phyloP scores from a whole-genome alignment of 345 rosid genomes.

The Erucastrum elatum region DNA sequence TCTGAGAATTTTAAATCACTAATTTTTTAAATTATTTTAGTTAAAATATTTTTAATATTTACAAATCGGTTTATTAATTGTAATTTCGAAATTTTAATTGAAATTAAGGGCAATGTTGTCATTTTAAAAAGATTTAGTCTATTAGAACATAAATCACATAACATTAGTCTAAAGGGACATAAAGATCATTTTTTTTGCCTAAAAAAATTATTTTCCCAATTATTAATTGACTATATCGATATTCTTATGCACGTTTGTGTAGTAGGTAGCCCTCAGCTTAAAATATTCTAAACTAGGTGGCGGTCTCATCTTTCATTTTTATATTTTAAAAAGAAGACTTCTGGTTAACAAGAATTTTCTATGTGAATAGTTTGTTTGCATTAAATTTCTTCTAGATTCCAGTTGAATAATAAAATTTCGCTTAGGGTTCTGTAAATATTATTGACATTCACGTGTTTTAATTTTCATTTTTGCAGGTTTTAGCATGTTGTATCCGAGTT shows the following conservation, averaged over 20 bases:
- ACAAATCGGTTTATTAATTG: too few relatives aligned
- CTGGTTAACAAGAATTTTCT: background rate
- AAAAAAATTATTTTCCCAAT: too few relatives aligned
- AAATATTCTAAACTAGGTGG: background rate
- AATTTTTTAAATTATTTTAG: too few relatives aligned
- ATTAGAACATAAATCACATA: too few relatives aligned
- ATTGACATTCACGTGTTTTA: background rate
- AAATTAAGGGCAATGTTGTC: too few relatives aligned
- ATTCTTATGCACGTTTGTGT: background rate
- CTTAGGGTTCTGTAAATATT: background rate
- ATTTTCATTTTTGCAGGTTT: background rate
- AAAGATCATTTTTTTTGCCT: too few relatives aligned
- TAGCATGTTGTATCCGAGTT: background rate
- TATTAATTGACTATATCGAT: too few relatives aligned
- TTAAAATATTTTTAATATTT: too few relatives aligned
- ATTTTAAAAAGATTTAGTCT: too few relatives aligned
- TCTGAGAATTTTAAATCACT: too few relatives aligned
- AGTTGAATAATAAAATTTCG: background rate
- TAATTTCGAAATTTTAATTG: too few relatives aligned
- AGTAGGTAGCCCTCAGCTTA: background rate
- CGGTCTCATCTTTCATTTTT: background rate
- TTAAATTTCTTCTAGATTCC: background rate
- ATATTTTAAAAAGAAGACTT: background rate
- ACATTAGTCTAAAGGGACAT: too few relatives aligned
- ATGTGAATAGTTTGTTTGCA: background rate